Evolutionary conservation across 2,329 filamentous ascomycete genomes (phyloP), one percentile per base, ranked within the genome.

Genomic region (Ascochyta pisi): DNA sequence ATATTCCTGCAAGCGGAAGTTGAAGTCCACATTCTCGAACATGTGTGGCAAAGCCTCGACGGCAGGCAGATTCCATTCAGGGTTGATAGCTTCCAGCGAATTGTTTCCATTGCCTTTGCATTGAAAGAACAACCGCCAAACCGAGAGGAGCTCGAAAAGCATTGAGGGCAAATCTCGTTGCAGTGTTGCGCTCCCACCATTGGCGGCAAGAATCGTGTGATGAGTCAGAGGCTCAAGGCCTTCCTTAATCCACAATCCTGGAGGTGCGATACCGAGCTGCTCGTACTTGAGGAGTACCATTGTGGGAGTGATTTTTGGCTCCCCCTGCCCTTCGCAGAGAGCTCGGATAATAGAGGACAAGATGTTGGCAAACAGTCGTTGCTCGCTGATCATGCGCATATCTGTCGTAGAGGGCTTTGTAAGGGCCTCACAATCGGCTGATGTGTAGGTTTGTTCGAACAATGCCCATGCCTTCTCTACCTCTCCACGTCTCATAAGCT

Each of bases 111-210:
- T 24, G 22, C 67, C 70, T 53, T 67, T 65, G 44, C 62, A 67
- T 42, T 74, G 71, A 46, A 75, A 73, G 51, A 74, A 69, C 16
- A 75, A 45, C 19, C 63, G 65, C 72, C 72, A 76, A 7, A 75
- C 50, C 4, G 69, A 69, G 9, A 73, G 34, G 3, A 76, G 61
- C 58, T 76, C 73, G 4, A 43, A 38, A 2, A 73, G 51, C 35
- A 73, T 44, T 4, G 54, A 49, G 23, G 68, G 61, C 12, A 70
- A 29, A 29, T 62, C 53, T 35, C 53, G 51, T 34, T 52, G 57
- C n/a, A 47, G 31, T 9, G 39, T 35, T 15, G 50, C 24, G 10
- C 54, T 41, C 7, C 33, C 27, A 8, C 29, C 43, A 12, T 63
- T 63, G 19, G 64, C 54, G 6, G 61, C 54, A 33, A 47, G 39